Conservation (phyloP, 2,329 filamentous ascomycete genomes). For the Aureobasidium sp. region DNA sequence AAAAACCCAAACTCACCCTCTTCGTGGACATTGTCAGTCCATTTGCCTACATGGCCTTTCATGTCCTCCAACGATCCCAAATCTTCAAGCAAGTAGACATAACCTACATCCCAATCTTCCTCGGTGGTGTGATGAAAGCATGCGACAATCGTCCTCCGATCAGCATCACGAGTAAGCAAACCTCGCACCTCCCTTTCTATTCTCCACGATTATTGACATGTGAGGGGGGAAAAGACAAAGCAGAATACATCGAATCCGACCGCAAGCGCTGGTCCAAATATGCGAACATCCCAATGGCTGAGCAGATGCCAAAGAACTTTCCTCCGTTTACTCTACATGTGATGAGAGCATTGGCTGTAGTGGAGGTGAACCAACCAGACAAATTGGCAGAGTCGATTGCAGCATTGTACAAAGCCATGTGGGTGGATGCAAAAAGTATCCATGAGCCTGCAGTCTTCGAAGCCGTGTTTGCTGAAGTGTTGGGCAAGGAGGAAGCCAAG, state of each 20-base stretch:
- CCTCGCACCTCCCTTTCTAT: background rate
- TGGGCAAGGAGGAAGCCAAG: conserved; percentile 38
- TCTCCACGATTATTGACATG: background rate
- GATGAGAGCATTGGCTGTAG: conserved; percentile 40
- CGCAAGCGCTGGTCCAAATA: conserved; percentile 44
- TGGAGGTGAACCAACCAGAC: conserved; percentile 35
- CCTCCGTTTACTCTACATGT: conserved; percentile 42
- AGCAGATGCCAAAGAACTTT: conserved; percentile 40
- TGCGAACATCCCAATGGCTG: conserved; percentile 46
- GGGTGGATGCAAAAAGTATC: conserved; percentile 41
- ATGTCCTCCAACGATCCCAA: conserved; percentile 47
- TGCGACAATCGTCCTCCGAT: conserved; percentile 48
- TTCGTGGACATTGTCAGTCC: conserved; percentile 53
- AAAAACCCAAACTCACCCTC: conserved; percentile 42
- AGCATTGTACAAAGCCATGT: conserved; percentile 43
- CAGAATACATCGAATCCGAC: conserved; percentile 46
- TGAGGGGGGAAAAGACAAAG: conserved; percentile 41
- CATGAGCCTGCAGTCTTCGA: conserved; percentile 36
- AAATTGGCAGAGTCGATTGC: conserved; percentile 34
- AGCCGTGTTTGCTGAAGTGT: conserved; percentile 34
- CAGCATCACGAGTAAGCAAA: conserved; percentile 43
- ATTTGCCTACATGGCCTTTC: conserved; percentile 52
- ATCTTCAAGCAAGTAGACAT: conserved; percentile 47
- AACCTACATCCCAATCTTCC: conserved; percentile 49
- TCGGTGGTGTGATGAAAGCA: conserved; percentile 50